A percentile compares a stretch with the other conserved stretches of the same genome.
Evolutionary conservation across 1,284 basidiomycete genomes (phyloP).

Genomic region (Puccinia hordei): DNA sequence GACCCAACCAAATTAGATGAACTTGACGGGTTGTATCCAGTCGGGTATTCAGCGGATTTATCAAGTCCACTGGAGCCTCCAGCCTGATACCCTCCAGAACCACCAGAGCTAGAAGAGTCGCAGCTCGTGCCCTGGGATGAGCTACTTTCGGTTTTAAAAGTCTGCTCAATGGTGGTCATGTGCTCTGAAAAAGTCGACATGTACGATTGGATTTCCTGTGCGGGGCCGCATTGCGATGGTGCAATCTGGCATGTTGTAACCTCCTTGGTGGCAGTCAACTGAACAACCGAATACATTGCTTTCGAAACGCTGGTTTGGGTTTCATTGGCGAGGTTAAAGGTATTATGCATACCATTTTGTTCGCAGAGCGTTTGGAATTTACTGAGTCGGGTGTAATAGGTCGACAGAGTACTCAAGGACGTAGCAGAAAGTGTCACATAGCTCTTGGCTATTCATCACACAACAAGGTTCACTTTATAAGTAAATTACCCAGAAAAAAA

Average conservation of each 20-base stretch:
- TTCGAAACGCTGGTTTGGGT: constrained; percentile 41
- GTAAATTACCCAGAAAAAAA: neutral
- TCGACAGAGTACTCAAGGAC: constrained; percentile 40
- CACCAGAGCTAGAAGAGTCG: constrained; percentile 18
- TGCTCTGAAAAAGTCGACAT: constrained; percentile 19
- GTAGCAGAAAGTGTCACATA: constrained; percentile 46
- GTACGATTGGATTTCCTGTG: constrained; percentile 33
- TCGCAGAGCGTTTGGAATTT: constrained; percentile 32
- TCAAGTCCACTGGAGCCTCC: neutral
- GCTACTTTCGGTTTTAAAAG: constrained; percentile 19
- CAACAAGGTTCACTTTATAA: neutral
- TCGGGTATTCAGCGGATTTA: constrained; percentile 1
- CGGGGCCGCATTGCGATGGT: constrained; percentile 14
- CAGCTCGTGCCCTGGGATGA: constrained; percentile 33
- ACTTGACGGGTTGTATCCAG: neutral
- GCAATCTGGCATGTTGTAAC: constrained; percentile 36
- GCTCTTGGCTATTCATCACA: constrained; percentile 11
- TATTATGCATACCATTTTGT: constrained; percentile 35
- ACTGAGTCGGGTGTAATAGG: constrained; percentile 18
- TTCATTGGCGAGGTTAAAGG: constrained; percentile 22
- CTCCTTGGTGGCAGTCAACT: constrained; percentile 32
- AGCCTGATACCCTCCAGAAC: neutral
- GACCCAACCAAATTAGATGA: constrained; percentile 1
- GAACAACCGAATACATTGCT: constrained; percentile 43
- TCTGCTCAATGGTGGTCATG: constrained; percentile 34